A percentile compares a stretch with the other conserved stretches of the same genome.
Evolutionary conservation across 2,329 filamentous ascomycete species (phyloP).

Genomic region (Pestalotiopsis sp.): DNA sequence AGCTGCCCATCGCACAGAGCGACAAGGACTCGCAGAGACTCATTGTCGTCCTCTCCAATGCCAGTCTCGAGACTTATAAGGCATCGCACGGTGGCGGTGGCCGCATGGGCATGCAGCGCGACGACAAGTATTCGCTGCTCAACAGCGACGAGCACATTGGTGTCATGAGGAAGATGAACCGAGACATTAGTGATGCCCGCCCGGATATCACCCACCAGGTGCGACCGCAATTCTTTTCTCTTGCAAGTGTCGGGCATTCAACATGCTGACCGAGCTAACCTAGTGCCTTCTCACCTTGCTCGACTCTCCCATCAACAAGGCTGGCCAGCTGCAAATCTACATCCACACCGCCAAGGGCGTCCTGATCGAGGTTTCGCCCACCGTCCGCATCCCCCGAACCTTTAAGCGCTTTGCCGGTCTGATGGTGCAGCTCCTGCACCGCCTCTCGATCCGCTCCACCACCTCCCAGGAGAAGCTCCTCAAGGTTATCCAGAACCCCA

Average conservation of each 20-base stretch:
- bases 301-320: slow-evolving; percentile 98
- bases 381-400: slow-evolving; percentile 93
- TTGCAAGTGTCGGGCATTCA: slow-evolving; percentile 39
- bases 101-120: slow-evolving; percentile 67
- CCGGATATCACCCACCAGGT: slow-evolving; percentile 99
- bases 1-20: slow-evolving; percentile 77
- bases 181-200: slow-evolving; percentile 95
- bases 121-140: slow-evolving; percentile 95
- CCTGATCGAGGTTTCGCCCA: slow-evolving; percentile 96
- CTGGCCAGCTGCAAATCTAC: slow-evolving; percentile 95
- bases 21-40: slow-evolving; percentile 92
- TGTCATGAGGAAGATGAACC: slow-evolving; percentile 99
- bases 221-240: slow-evolving; percentile 36
- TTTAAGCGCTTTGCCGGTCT: slow-evolving; percentile 99
- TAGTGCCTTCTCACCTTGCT: slow-evolving; percentile 96
- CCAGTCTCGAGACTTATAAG: slow-evolving; percentile 96
- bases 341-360: slow-evolving; percentile 98
- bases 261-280: slow-evolving; percentile 44
- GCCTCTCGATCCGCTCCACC: slow-evolving; percentile 92
- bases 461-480: slow-evolving; percentile 97
- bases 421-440: slow-evolving; percentile 97
- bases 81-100: slow-evolving; percentile 71
- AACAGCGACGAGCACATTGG: slow-evolving; percentile 99
- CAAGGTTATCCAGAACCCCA: slow-evolving; percentile 96
- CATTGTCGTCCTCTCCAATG: slow-evolving; percentile 96